Base-by-base conservation (phyloP, 2,329 filamentous ascomycete species). In the Corniculantispora saksenae region DNA sequence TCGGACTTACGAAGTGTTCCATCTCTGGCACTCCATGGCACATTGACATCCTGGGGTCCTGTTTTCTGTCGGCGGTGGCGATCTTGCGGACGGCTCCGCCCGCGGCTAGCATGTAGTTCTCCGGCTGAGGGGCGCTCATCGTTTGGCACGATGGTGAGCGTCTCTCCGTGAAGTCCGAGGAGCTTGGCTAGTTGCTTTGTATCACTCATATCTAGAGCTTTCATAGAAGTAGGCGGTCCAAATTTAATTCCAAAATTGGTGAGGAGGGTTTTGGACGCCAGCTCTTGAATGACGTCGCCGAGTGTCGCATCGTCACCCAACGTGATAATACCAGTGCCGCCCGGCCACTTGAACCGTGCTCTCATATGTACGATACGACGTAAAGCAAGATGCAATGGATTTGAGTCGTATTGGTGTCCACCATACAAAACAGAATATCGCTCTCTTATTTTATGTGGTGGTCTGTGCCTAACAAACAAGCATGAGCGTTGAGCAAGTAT, bases 161-260 rank as follows among this genome's bases (percentile, higher is more conserved):
- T 83, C 71, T 85, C 84, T 54, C 80, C 81, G 66, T 81, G 80
- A 50, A 83, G 79, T 50, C 78, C 82, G 15, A 82, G 77, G 25
- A 76, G 80, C 74, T 81, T 71, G 86, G 84, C 68, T 72, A 79
- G 67, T 79, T 84, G 38, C 75, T 76, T 72, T 69, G 78, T 75
- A 65, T 86, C 81, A 35, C 85, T 82, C 12, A 90, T 80, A 43
- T 87, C 82, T 19, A 98, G 83, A 0, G 87, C 81, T 72, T 89
- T 88, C 27, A 92, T 89, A 4, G 74, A 72, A 72, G 73, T 76
- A 1, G 94, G 94, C 71, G 91, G 97, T 43, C 93, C 93, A 78
- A 90, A 92, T 81, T 95, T 97, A 67, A 97, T 81, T 51, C 91
- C 86, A 72, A 94, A 93, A 17, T 82, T 81, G 8, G 82, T 72